Base-by-base conservation (phyloP, 148 eudicot species). In the Cornus suecica region DNA sequence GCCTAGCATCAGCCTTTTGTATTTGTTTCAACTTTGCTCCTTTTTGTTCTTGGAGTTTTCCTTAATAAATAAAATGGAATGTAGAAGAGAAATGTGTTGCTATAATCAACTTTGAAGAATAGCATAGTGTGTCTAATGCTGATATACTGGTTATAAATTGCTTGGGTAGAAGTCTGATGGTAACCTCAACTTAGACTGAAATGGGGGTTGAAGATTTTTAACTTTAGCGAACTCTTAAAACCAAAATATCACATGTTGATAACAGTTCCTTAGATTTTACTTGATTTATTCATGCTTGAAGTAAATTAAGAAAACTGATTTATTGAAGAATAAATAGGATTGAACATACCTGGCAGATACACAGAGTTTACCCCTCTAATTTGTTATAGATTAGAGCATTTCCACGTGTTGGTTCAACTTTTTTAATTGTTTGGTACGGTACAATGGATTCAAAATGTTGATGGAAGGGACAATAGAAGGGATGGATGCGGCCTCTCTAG, bases 321-420 rank as follows among this genome's bases (percentile, higher is more conserved):
- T 29, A 34, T 41, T 64, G 26, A 24, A 4, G 29, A 27, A 26
- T 18, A 61, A 32, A 34, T n/a, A 30, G 2, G 14, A 22, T 51
- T 64, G 62, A 65, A 65, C 75, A 29, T 27, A 22, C 45, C 37
- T 31, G 23, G 4, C 58, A 37, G 66, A 42, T 62, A 60, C 41
- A 25, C 71, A 48, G 15, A 16, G 37, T n/a, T n/a, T n/a, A n/a
- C n/a, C n/a, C n/a, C n/a, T n/a, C n/a, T n/a, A n/a, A n/a, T n/a
- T n/a, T n/a, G n/a, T n/a, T n/a, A n/a, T n/a, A n/a, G n/a, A n/a
- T n/a, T n/a, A n/a, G n/a, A n/a, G n/a, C n/a, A n/a, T n/a, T n/a
- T n/a, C n/a, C n/a, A n/a, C n/a, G n/a, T n/a, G n/a, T 37, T 72
- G 26, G 23, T 72, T 66, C 18, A 52, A 30, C 64, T 48, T 75